Evolutionary conservation across 768 basidiomycete species (phyloP), one percentile per base, ranked within the genome.

Genomic region (Psilocybe sp.): DNA sequence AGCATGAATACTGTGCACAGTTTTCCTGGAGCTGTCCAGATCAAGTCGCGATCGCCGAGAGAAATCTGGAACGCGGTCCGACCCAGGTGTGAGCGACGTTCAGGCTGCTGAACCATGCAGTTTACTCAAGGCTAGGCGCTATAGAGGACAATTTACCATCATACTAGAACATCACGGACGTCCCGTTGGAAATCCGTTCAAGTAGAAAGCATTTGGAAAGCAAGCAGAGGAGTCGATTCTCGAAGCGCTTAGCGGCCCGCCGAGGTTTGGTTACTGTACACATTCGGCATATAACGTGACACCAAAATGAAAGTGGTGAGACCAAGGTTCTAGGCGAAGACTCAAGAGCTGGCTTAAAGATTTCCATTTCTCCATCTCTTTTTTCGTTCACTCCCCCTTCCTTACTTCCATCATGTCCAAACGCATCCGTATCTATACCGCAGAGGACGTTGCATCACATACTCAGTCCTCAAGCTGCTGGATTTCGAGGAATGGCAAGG

Each of bases 401-500:
- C 40, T 36, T 28, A 37, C 37, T 42, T 31, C 40, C 33, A 19
- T 19, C 34, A 86, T 88, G 82, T 78, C 84, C 33, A 84, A 84
- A 59, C 76, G 89, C 35, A 72, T 89, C 53, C 81, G 79, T 46
- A 87, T 94, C 55, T 89, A 80, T 69, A 84, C 89, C 2, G 67
- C 69, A 34, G 85, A 89, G 53, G 92, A 95, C 67, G 80, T 95
- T 42, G 78, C 73, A 2, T 61, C 63, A 28, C 92, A 95, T 74
- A 76, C 70, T 41, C 72, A 77, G 4, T 46, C 74, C 1, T 57
- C 69, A 1, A 89, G 82, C 57, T 93, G 91, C 65, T 98, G 92
- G 91, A 73, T 98, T 44, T 77, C 87, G 2, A 83, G 82, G 64
- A 74, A 74, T 51, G 87, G 86, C 61, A 89, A 85, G 62, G 91